Percentiles rank a stretch among this genome's conserved stretches.
Conservation (phyloP, 2,329 filamentous ascomycete species). For the Pseudogymnoascus sp. region DNA sequence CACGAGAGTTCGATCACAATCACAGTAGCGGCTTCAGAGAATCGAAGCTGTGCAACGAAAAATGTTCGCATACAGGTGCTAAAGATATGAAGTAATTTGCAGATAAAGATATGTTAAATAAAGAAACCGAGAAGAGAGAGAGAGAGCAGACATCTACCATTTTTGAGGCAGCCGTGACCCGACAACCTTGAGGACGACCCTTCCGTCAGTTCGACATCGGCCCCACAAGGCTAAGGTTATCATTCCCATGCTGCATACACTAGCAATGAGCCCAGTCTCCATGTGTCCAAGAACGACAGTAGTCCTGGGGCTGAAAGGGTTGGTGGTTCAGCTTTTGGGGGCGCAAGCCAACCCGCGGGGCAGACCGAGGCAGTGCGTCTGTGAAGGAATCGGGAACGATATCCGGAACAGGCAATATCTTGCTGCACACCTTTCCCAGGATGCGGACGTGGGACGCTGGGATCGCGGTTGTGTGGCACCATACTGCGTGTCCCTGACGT, state of each 20-base stretch:
- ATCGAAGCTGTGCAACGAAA: background rate
- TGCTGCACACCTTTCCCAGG: background rate
- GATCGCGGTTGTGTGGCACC: background rate
- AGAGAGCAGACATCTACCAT: background rate
- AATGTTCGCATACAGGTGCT: background rate
- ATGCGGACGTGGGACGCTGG: background rate
- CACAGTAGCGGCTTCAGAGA: background rate
- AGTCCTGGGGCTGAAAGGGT: background rate
- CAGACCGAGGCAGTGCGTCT: background rate
- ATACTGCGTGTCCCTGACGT: background rate
- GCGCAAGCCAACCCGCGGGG: background rate
- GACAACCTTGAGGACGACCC: background rate
- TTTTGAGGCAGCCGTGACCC: background rate
- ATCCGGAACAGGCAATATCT: background rate
- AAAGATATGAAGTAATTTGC: background rate
- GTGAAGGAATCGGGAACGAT: background rate
- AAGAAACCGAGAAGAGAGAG: background rate
- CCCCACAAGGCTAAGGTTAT: slow-evolving; percentile 1
- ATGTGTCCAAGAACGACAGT: background rate
- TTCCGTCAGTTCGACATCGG: background rate
- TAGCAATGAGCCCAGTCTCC: background rate
- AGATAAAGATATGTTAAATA: background rate
- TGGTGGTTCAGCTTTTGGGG: background rate
- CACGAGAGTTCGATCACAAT: background rate
- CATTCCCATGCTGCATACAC: background rate